Evolutionary conservation across 1,139 yeast species (phyloP), one percentile per base, ranked within the genome.

Genomic region (Meyerozyma sp.): DNA sequence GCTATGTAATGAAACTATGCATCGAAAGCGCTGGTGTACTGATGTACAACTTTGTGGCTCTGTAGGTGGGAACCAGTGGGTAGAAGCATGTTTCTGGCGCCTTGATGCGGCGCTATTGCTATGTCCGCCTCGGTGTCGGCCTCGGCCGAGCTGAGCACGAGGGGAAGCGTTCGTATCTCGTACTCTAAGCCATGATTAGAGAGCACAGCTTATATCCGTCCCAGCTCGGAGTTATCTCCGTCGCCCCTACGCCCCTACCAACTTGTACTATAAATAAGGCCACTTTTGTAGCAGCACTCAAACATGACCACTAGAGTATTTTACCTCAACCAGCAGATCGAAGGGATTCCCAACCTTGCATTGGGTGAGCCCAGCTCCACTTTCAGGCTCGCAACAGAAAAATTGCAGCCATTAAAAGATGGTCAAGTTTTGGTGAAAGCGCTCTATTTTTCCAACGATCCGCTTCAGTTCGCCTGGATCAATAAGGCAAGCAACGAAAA

Each of bases 401-500:
- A 55, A 18, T 48, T 65, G 37, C 42, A 59, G 52, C 42, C 49
- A 50, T 54, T 78, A 42, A 53, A 66, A 45, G 70, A 67, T 1
- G 75, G 70, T 34, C 73, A 80, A 48, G 48, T 80, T 6, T 62
- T 79, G 30, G 65, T 80, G 23, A 73, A 77, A 57, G 59, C 68
- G 6, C 50, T 75, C 40, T 72, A 70, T 46, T 56, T 81, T n/a
- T 79, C 86, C 34, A 80, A 82, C 53, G 88, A 82, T 56, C 87
- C 88, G n/a, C 77, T 84, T 8, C 86, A 81, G 57, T 75, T 82
- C 58, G 72, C 74, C 41, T 81, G 85, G 84, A 79, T 81, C 42
- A 67, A 45, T 65, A 61, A 45, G 59, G 68, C 13, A 59, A 71
- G 14, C 62, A 67, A 5, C 68, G 62, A 40, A 65, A 72, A 50